Base-by-base conservation (phyloP, 176 grass and related monocot species). In the Paspalum notatum region DNA sequence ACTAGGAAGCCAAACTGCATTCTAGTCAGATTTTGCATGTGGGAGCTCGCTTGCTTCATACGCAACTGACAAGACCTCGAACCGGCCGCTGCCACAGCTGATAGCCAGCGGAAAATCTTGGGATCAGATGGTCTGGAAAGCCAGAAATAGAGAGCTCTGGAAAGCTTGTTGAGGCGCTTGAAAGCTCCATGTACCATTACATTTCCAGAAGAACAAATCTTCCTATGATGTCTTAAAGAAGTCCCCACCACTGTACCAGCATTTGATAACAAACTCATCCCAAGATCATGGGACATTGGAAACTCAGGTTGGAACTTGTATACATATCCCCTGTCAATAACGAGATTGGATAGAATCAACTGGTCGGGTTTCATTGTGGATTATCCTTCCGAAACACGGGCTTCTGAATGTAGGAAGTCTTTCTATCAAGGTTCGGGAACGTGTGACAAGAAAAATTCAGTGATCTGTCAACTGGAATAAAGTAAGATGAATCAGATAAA, bases 81-180 rank as follows among this genome's bases (percentile, higher is more conserved):
- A 71, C 62, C 68, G 4, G 51, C n/a, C 6, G 57, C 75, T 40
- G 71, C 68, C 38, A 72, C 41, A 63, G 61, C 51, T 46, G 80
- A 75, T 21, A 88, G 22, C 79, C 84, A 86, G 61, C 20, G 78
- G 73, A 91, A 83, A 80, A 70, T 74, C 72, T 91, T 93, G 25
- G 86, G 88, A 77, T 83, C 80, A 73, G 63, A 80, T 38, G 83
- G 66, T 80, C 87, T 90, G 51, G 78, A 91, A 66, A 98, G 50
- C 88, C 89, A 85, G 60, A 82, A 84, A 82, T 64, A 95, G 43
- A 99, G 42, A 49, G 82, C 85, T 88, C 92, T 84, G 56, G 90
- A 74, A 83, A 99, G 83, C 87, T 90, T 99, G 62, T 87, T 91
- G 70, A 99, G 67, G 40, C 53, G 80, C 64, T 59, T 82, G 57